Evolutionary conservation across 78 protist genomes (phyloP).

Genomic region (Monosiga brevicollis): DNA sequence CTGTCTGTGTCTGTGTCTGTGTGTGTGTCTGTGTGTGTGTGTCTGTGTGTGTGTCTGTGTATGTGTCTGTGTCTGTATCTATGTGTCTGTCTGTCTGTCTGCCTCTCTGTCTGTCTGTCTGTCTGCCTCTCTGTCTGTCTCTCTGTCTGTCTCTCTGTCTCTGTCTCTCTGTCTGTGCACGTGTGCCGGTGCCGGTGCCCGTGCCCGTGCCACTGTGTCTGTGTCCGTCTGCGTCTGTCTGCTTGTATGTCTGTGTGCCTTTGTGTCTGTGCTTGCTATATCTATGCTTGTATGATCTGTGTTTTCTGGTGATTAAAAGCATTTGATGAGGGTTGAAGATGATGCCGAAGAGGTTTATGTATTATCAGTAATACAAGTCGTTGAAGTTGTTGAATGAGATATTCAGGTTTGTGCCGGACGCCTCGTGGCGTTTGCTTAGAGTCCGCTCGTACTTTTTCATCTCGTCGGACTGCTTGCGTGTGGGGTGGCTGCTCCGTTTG

Average conservation of each 20-base stretch:
- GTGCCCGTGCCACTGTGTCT: neutral
- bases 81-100: neutral
- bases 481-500: slow-evolving; percentile 40
- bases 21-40: neutral
- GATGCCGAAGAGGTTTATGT: neutral
- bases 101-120: neutral
- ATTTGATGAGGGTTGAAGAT: neutral
- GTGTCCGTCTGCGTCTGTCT: neutral
- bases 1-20: neutral
- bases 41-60: neutral
- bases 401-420: neutral
- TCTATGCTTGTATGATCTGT: neutral
- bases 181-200: neutral
- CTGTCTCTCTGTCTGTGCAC: neutral
- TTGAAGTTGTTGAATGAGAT: neutral
- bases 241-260: neutral
- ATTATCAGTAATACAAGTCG: neutral
- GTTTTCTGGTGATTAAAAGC: neutral
- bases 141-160: neutral
- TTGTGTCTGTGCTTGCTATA: neutral
- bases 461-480: slow-evolving; percentile 20
- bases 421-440: neutral
- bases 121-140: neutral
- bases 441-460: neutral
- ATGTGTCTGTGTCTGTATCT: neutral